phyloP scores from a whole-genome alignment of 83 land plant species.

The Thuja plicata region DNA sequence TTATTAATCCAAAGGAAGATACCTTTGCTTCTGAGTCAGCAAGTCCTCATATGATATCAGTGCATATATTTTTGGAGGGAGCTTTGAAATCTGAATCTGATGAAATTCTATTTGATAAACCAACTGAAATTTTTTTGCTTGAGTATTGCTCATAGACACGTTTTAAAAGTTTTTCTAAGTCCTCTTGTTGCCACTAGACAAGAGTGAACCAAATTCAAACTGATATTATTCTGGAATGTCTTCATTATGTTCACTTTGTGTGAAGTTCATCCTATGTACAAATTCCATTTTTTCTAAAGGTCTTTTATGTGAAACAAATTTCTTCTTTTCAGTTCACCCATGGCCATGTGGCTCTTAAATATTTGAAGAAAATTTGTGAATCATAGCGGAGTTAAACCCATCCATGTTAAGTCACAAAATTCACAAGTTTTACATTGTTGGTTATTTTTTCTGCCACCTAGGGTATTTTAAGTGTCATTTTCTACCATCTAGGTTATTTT shows the following conservation, averaged over 20 bases:
- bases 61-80: not conserved
- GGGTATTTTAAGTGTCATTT: too few species aligned
- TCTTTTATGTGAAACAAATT: not conserved
- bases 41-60: not conserved
- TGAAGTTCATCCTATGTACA: not conserved
- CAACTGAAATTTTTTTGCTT: too few species aligned
- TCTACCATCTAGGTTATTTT: not conserved
- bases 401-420: not conserved
- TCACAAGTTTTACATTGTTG: not conserved
- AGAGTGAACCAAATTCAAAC: not conserved
- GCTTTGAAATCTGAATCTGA: not conserved
- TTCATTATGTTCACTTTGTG: too few species aligned
- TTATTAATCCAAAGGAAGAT: not conserved
- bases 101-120: not conserved
- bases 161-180: not conserved
- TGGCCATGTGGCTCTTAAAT: not conserved
- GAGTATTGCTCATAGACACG: too few species aligned
- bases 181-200: not conserved
- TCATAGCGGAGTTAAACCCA: not conserved
- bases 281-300: not conserved
- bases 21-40: not conserved
- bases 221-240: not conserved
- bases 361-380: not conserved
- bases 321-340: not conserved
- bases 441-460: not conserved